Conservation (phyloP, 768 basidiomycete genomes). For the Neoboletus subvelutipes region DNA sequence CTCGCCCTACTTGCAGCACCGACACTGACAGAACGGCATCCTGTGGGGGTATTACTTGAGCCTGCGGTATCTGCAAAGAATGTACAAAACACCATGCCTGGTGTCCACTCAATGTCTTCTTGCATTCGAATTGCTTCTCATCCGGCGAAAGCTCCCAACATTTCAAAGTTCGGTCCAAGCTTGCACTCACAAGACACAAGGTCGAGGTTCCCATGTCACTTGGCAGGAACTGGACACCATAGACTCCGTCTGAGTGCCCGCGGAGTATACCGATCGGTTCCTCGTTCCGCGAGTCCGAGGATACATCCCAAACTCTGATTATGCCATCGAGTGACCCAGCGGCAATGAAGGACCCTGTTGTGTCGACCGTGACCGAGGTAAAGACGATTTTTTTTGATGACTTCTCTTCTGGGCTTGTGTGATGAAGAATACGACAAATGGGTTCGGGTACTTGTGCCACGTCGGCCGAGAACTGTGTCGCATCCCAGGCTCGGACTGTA, state of each 20-base stretch:
- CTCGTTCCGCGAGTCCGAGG: slow-evolving; percentile 33
- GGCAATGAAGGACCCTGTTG: slow-evolving; percentile 43
- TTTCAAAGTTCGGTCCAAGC: slow-evolving; percentile 34
- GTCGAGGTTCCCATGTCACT: slow-evolving; percentile 25
- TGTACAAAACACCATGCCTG: slow-evolving; percentile 12
- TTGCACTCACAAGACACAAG: slow-evolving; percentile 31
- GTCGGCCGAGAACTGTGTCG: slow-evolving; percentile 23
- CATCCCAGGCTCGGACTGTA: slow-evolving; percentile 37
- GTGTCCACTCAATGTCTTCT: slow-evolving; percentile 33
- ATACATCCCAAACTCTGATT: slow-evolving; percentile 52
- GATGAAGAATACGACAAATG: slow-evolving; percentile 20
- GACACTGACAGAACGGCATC: slow-evolving; percentile 34
- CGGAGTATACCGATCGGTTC: slow-evolving; percentile 23
- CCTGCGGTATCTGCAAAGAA: background rate
- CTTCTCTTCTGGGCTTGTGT: slow-evolving; percentile 14
- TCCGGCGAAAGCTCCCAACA: slow-evolving; percentile 44
- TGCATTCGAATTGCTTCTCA: slow-evolving; percentile 29
- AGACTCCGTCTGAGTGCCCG: slow-evolving; percentile 33
- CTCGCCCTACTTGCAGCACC: slow-evolving; percentile 33
- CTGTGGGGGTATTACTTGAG: slow-evolving; percentile 16
- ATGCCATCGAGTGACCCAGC: slow-evolving; percentile 53
- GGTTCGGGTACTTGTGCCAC: slow-evolving; percentile 20
- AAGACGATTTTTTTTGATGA: slow-evolving; percentile 26
- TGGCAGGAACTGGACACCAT: slow-evolving; percentile 32
- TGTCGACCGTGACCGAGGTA: slow-evolving; percentile 31